Conservation (phyloP, 495 filamentous ascomycete genomes). For the Elasticomyces elasticus region DNA sequence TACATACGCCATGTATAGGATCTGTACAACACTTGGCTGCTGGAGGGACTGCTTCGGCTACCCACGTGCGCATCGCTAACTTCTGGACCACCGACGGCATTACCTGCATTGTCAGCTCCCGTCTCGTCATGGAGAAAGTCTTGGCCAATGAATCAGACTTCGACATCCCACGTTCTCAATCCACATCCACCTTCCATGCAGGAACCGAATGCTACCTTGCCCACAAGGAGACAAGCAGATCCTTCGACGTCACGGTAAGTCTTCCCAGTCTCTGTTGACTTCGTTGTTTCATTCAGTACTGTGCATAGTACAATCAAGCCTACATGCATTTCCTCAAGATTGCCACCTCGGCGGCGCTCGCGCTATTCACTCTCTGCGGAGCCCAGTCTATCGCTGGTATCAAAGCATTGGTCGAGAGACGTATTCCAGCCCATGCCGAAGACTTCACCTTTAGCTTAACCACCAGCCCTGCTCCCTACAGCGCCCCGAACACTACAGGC, state of each 20-base stretch:
- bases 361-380: neutral
- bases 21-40: neutral
- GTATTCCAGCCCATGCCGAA: slow-evolving; percentile 37
- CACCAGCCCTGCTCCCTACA: slow-evolving; percentile 7
- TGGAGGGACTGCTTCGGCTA: too few relatives aligned
- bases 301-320: neutral
- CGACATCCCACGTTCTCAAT: neutral
- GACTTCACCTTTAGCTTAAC: slow-evolving; percentile 35
- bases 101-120: too few relatives aligned
- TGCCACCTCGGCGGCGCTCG: neutral
- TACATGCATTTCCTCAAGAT: neutral
- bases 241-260: neutral
- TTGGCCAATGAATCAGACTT: too few relatives aligned
- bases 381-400: slow-evolving; percentile 37
- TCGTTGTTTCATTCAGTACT: neutral
- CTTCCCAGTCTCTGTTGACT: neutral
- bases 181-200: neutral
- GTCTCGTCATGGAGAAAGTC: too few relatives aligned
- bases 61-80: too few relatives aligned
- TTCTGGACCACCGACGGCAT: too few relatives aligned
- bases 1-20: neutral
- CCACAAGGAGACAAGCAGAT: neutral
- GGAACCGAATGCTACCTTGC: neutral
- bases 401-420: slow-evolving; percentile 37
- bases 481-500: slow-evolving; percentile 4